Percentiles rank a stretch among this genome's conserved stretches.
Evolutionary conservation across 495 filamentous ascomycete genomes (phyloP).

Genomic region (Aspergillus sclerotioniger): DNA sequence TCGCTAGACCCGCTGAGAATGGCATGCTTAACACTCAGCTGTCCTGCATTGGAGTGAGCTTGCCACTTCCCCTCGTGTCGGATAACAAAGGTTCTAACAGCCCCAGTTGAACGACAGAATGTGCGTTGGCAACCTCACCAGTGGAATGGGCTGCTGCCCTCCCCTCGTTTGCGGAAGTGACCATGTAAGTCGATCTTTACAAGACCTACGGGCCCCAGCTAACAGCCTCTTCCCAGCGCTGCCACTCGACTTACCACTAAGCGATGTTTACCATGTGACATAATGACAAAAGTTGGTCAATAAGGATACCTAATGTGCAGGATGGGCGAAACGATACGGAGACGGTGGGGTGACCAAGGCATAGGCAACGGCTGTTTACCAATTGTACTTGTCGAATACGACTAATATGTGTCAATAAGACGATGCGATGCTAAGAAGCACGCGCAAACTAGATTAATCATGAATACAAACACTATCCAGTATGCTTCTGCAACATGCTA

Average conservation of each 20-base stretch:
- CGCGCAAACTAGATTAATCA: not conserved
- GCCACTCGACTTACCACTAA: not conserved
- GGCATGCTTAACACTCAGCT: constrained; percentile 1
- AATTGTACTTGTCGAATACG: not conserved
- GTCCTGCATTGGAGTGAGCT: not conserved
- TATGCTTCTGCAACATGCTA: no score
- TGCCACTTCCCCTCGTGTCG: not conserved
- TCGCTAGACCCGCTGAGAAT: constrained; percentile 1
- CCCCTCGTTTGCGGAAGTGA: not conserved
- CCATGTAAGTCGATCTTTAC: not conserved
- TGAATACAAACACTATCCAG: not conserved
- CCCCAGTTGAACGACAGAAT: not conserved
- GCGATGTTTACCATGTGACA: not conserved
- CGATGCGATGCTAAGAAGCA: not conserved
- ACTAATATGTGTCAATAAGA: not conserved
- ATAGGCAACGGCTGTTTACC: not conserved
- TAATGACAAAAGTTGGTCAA: not conserved
- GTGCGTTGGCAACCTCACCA: constrained; percentile 1
- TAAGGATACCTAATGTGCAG: not conserved
- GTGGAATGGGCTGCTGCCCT: constrained; percentile 4
- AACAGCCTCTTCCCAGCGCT: not conserved
- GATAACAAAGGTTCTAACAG: not conserved
- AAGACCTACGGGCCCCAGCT: not conserved
- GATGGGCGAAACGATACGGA: not conserved
- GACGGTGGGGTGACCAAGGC: not conserved